A percentile compares a stretch with the other conserved stretches of the same genome.
Evolutionary conservation across 2,329 filamentous ascomycete species (phyloP).

Genomic region (Ascochyta fabae): DNA sequence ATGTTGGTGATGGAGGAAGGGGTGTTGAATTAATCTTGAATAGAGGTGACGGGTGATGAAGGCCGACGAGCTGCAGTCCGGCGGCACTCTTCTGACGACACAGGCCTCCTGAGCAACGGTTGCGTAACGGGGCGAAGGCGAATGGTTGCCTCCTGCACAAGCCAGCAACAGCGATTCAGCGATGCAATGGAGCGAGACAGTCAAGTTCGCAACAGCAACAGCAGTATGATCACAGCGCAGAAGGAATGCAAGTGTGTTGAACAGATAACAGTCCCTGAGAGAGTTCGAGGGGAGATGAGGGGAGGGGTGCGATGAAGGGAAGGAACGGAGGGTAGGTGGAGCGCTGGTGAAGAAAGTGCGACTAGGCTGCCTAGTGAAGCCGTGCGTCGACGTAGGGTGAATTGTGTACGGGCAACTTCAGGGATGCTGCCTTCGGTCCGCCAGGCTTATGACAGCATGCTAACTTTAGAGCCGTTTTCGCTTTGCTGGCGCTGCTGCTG

Average conservation of each 20-base stretch:
- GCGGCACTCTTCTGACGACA: conserved; percentile 30
- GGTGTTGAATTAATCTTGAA: conserved; percentile 22
- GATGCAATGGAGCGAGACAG: conserved; percentile 25
- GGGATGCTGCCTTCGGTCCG: conserved; percentile 34
- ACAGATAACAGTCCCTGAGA: conserved; percentile 31
- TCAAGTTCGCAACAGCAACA: conserved; percentile 25
- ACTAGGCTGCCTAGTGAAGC: conserved; percentile 39
- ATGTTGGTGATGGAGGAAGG: conserved; percentile 11
- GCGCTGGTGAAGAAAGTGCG: conserved; percentile 39
- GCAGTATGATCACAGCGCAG: conserved; percentile 23
- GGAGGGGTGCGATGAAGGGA: conserved; percentile 34
- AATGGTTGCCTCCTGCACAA: conserved; percentile 27
- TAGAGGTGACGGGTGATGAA: conserved; percentile 17
- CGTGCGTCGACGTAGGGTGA: conserved; percentile 43
- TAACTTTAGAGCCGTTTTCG: conserved; percentile 33
- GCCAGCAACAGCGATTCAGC: conserved; percentile 13
- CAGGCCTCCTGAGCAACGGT: conserved; percentile 42
- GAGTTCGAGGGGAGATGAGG: conserved; percentile 30
- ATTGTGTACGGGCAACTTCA: conserved; percentile 36
- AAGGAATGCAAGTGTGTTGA: conserved; percentile 21
- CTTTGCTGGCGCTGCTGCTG: conserved; percentile 21
- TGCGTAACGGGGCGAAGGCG: conserved; percentile 37
- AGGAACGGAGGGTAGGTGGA: conserved; percentile 40
- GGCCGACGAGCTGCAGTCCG: conserved; percentile 19
- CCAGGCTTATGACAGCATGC: conserved; percentile 42